These are phyloP conservation scores for Dendrobium huoshanense DNA, from an alignment of 106 monocot genomes.

Conservation along the genomic window DNA sequence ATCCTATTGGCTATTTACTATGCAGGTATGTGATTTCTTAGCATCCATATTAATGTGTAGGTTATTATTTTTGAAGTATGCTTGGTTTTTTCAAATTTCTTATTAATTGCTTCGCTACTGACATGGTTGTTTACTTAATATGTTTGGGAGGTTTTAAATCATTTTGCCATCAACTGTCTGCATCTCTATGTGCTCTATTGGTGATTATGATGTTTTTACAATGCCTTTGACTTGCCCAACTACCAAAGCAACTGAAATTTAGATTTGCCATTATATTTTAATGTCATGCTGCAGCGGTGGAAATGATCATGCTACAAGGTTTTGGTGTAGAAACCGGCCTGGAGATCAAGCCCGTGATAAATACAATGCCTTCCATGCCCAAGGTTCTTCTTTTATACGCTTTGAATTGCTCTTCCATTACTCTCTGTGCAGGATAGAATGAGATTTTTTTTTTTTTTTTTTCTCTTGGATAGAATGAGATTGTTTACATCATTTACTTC, in stretches of 20 bases:
- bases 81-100: background rate
- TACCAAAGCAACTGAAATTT: background rate
- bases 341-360: conserved; percentile 78
- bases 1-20: conserved; percentile 96
- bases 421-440: background rate
- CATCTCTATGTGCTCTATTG: background rate
- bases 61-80: background rate
- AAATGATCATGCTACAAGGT: conserved; percentile 92
- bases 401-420: background rate
- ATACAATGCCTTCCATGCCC: conserved; percentile 40
- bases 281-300: conserved; percentile 67
- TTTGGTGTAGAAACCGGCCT: conserved; percentile 99
- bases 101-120: background rate
- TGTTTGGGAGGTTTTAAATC: background rate
- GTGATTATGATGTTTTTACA: background rate
- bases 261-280: background rate
- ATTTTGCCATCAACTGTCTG: background rate
- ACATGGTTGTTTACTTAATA: background rate
- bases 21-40: conserved; percentile 55
- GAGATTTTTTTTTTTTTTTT: background rate
- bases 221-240: background rate
- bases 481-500: background rate
- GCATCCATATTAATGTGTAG: background rate
- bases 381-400: conserved; percentile 35
- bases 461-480: background rate